These are phyloP conservation scores for Fusarium continuum DNA, from an alignment of 2,329 filamentous ascomycete species.

Conservation along the genomic window DNA sequence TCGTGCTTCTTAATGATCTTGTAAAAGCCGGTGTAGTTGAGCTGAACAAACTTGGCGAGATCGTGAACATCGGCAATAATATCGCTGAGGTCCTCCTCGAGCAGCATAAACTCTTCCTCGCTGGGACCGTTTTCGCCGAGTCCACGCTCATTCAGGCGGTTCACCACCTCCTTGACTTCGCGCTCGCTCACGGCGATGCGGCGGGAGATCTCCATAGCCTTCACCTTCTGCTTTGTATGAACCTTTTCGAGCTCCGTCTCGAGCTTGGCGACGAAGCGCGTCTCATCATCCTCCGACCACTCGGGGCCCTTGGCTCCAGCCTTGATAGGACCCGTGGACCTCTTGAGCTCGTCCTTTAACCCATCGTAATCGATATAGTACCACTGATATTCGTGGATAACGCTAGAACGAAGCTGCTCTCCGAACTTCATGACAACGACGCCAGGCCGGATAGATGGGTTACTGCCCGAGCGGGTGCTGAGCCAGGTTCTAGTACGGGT, in stretches of 20 bases:
- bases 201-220: constrained; percentile 93
- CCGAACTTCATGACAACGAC: constrained; percentile 83
- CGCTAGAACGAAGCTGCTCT: constrained; percentile 92
- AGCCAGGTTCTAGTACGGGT: constrained; percentile 55
- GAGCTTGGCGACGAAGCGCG: constrained; percentile 83
- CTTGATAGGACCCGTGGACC: constrained; percentile 63
- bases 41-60: constrained; percentile 94
- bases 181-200: constrained; percentile 87
- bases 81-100: constrained; percentile 95
- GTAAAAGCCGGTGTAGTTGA: constrained; percentile 99
- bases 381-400: constrained; percentile 97
- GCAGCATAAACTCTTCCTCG: constrained; percentile 92
- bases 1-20: constrained; percentile 99
- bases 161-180: constrained; percentile 89
- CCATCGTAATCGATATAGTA: constrained; percentile 99
- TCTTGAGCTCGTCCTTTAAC: constrained; percentile 87
- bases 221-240: constrained; percentile 96
- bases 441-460: constrained; percentile 55
- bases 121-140: constrained; percentile 68
- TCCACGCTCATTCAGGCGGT: constrained; percentile 72
- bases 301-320: constrained; percentile 60
- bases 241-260: constrained; percentile 97
- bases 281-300: constrained; percentile 94
- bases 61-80: constrained; percentile 99
- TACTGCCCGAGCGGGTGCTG: constrained; percentile 44